phyloP scores from a whole-genome alignment of 2,329 filamentous ascomycete genomes.

The Metarhizium robertsii region DNA sequence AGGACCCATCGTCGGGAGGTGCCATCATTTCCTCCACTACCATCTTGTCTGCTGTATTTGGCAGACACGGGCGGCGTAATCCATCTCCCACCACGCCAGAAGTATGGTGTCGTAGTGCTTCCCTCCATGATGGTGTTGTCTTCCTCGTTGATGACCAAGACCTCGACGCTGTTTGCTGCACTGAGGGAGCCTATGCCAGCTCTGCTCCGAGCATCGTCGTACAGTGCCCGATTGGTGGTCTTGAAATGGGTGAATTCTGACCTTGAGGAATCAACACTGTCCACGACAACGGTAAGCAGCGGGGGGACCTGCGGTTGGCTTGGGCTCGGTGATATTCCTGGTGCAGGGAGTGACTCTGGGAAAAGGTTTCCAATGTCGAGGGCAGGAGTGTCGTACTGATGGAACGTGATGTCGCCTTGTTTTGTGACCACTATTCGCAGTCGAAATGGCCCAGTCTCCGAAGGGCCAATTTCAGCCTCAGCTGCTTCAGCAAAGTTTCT shows the following conservation, averaged over 20 bases:
- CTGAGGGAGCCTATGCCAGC: constrained; percentile 46
- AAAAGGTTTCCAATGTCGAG: constrained; percentile 45
- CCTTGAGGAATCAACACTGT: constrained; percentile 27
- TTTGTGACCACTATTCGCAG: constrained; percentile 45
- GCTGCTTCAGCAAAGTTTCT: constrained; percentile 22
- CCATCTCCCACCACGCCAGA: constrained; percentile 66
- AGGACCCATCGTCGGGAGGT: constrained; percentile 81
- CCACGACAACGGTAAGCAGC: constrained; percentile 35
- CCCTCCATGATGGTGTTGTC: constrained; percentile 72
- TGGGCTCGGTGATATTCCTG: constrained; percentile 16
- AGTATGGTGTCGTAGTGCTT: constrained; percentile 73
- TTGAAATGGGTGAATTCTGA: constrained; percentile 76
- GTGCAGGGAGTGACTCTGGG: constrained; percentile 43
- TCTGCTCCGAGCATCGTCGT: constrained; percentile 59
- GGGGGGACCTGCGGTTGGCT: constrained; percentile 17
- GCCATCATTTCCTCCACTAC: constrained; percentile 71
- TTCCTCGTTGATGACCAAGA: constrained; percentile 58
- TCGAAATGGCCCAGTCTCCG: constrained; percentile 29
- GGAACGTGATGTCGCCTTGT: constrained; percentile 37
- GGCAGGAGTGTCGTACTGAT: constrained; percentile 25
- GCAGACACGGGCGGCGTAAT: constrained; percentile 62
- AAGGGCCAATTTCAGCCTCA: constrained; percentile 25
- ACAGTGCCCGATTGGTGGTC: constrained; percentile 65
- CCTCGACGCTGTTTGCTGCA: constrained; percentile 50
- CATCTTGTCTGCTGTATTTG: constrained; percentile 25